Evolutionary conservation across 1,139 yeast genomes (phyloP), one percentile per base, ranked within the genome.

Genomic region (Geotrichum siamense): DNA sequence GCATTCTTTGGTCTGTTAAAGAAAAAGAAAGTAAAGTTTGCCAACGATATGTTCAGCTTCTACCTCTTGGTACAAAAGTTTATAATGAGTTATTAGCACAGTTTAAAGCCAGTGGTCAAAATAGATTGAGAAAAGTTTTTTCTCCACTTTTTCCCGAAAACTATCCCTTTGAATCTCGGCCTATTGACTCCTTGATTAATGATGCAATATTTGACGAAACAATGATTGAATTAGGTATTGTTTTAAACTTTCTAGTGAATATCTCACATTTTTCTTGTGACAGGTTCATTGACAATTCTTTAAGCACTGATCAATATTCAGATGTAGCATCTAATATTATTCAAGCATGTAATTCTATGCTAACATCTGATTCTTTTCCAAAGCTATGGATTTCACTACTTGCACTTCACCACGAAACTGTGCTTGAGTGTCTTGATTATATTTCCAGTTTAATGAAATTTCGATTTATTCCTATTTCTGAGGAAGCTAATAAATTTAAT

Each of bases 121-220:
- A 41, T 31, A 12, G 48, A 48, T 25, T 39, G 16, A 34, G 51
- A 35, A 32, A 45, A 39, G 59, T 57, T 3, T 62, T 56, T 48
- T 59, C 65, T 3, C 58, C 60, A 19, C 63, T 86, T 29, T 86
- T 85, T 67, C 94, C 94, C 3, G 70, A 71, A 16, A 64, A 66
- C 13, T 76, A 74, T 56, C 94, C 95, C 16, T 80, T 82, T 57
- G 66, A 65, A 44, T 79, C 78, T 35, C 59, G 72, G 35, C 78
- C 91, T 1, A 74, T 83, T 54, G 95, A 85, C 58, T 80, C 94
- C 0, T 70, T 79, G 41, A 84, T 84, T 20, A 76, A 77, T 51
- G 85, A 81, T 52, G 84, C 79, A 52, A 69, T 72, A 1, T 69
- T 82, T 51, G 86, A 81, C 34, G 96, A 86, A 59, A 68, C 83